Evolutionary conservation across 768 basidiomycete species (phyloP), one percentile per base, ranked within the genome.

Genomic region (Lactifluus rugatus): DNA sequence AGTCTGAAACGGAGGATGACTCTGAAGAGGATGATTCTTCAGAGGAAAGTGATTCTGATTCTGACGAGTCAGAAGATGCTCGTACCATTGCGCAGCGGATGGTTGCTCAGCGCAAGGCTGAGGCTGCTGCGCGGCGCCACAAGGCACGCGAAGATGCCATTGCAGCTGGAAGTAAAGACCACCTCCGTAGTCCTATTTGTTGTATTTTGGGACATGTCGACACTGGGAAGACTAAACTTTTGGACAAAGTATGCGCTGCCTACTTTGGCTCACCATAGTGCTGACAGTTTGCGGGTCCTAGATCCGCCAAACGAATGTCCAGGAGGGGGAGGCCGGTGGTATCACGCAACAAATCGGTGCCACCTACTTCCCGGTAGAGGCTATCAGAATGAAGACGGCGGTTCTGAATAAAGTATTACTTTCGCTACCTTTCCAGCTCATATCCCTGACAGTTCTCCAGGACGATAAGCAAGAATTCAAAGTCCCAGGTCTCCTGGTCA

Each of bases 281-380:
- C 48, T 52, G 37, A 34, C n/a, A 17, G 32, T 37, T 41, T 47
- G 10, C 26, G 37, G 41, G 37, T 36, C 26, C 53, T 63, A 96
- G 93, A 99, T 99, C 70, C 93, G 96, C 65, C 95, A 98, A 86
- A 98, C 95, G 5, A 97, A 97, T 65, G 96, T 99, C 21, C 94
- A 97, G 73, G 96, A 97, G 70, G 96, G 96, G 54, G 96, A 99
- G 81, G 96, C 96, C 2, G 96, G 96, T 64, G 96, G 96, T 75
- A 99, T 99, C 71, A 99, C 96, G 0, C 96, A 98, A 72, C 96
- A 99, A 71, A 99, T 99, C 64, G 96, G 96, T 78, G 96, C 96
- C 21, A 98, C 96, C 0, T 99, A 94, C 77, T 98, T 99, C 83
- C 96, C 96, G 36, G 86, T 88, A 32, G 89, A 92, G 5, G 94